Evolutionary conservation across 371 early-diverging fungal species (phyloP).

Genomic region (Basidiobolus meristosporus): DNA sequence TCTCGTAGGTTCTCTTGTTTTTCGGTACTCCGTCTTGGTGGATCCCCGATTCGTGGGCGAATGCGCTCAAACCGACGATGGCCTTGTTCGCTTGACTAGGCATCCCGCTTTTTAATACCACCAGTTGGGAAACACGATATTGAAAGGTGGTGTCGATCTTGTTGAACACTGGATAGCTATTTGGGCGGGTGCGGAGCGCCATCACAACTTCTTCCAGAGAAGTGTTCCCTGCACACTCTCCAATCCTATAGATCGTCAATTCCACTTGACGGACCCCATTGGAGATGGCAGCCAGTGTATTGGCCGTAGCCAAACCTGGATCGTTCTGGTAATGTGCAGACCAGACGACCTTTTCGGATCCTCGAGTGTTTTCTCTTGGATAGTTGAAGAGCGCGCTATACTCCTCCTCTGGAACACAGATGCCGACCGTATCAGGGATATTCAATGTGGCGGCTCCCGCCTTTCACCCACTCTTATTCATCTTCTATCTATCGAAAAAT

Average conservation of each 20-base stretch:
- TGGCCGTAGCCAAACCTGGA: slow-evolving; percentile 90
- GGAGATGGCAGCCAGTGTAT: slow-evolving; percentile 72
- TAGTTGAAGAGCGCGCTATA: neutral
- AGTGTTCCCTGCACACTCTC: slow-evolving; percentile 94
- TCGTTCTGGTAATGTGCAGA: slow-evolving; percentile 95
- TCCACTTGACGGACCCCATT: slow-evolving; percentile 93
- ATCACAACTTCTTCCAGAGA: slow-evolving; percentile 89
- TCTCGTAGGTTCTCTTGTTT: slow-evolving; percentile 86
- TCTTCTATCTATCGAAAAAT: too few relatives aligned
- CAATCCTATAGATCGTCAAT: slow-evolving; percentile 93
- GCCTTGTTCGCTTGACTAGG: slow-evolving; percentile 90
- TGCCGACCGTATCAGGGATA: slow-evolving; percentile 31
- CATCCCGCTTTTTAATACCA: slow-evolving; percentile 79
- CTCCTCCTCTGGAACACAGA: neutral
- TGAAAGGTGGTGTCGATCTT: slow-evolving; percentile 76
- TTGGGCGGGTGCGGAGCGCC: slow-evolving; percentile 80
- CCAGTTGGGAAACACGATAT: slow-evolving; percentile 71
- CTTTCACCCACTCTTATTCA: too few relatives aligned
- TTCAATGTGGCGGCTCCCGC: slow-evolving; percentile 92
- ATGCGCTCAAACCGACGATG: slow-evolving; percentile 93
- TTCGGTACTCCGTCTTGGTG: slow-evolving; percentile 96
- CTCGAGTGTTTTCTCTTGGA: neutral
- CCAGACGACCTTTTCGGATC: slow-evolving; percentile 21
- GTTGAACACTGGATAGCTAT: slow-evolving; percentile 63
- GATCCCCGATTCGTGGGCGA: slow-evolving; percentile 91